Base-by-base conservation (phyloP, 306 rosid species). In the Vigna hirtella region DNA sequence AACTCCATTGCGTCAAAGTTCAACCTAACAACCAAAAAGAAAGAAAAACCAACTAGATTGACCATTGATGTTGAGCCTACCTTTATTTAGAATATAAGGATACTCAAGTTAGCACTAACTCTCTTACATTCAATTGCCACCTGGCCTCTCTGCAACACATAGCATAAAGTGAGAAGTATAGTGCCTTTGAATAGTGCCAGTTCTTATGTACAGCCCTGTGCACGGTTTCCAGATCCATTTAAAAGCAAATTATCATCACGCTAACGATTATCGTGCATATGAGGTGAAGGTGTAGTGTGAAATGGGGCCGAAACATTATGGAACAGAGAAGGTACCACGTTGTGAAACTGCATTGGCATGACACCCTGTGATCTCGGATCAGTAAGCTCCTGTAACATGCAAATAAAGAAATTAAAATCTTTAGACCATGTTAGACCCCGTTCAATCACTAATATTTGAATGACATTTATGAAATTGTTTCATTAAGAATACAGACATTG, bases 231-330 rank as follows among this genome's bases (percentile, higher is more conserved):
- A 49, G 36, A 50, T 74, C 57, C 69, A 68, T 72, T 18, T 32
- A 74, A 57, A 55, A 56, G 47, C 11, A 70, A 68, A 66, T 1
- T 9, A 17, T 18, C 9, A 36, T 38, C 26, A 38, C 34, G 84
- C 84, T 87, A 87, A 17, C 85, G 82, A 78, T 78, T 85, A 28
- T 83, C 89, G 7, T 83, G 91, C 78, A 83, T 58, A 71, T 87
- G 87, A 73, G 83, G 72, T 52, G 88, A 64, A 62, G 80, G 66
- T 40, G 88, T 80, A 47, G 66, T 66, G 50, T 80, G 87, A 69
- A 77, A 85, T 26, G 79, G 81, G 10, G 88, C 34, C 0, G 87
- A 9, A 56, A 77, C 85, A 73, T 86, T 86, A 40, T 81, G 86
- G 78, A 83, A 81, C 66, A 88, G 74, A 17, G 87, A 42, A 1